Conservation (phyloP, 768 basidiomycete species). For the Candolleomyces efflorescens region DNA sequence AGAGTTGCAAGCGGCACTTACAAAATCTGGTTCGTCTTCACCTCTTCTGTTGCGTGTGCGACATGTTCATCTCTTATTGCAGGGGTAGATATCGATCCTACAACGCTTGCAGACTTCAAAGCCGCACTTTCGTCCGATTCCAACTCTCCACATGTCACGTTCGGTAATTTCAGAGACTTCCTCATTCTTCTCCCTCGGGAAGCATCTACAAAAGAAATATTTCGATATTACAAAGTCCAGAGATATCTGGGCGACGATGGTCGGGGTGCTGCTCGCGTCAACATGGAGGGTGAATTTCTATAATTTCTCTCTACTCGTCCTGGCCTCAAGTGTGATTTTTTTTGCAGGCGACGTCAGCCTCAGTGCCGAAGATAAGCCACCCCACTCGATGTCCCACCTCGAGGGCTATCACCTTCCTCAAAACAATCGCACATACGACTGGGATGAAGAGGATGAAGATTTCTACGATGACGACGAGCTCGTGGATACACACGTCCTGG, state of each 20-base stretch:
- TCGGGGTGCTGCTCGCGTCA: constrained; percentile 73
- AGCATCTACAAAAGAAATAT: constrained; percentile 81
- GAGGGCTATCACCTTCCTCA: constrained; percentile 11
- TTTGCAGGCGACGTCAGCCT: constrained; percentile 69
- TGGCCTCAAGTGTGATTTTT: not conserved
- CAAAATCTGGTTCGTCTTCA: constrained; percentile 57
- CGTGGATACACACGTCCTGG: constrained; percentile 60
- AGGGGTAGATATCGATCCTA: constrained; percentile 71
- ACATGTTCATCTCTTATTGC: constrained; percentile 5
- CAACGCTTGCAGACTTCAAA: constrained; percentile 80
- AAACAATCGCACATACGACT: constrained; percentile 9
- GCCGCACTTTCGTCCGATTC: constrained; percentile 69
- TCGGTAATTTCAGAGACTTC: constrained; percentile 87
- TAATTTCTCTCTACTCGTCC: not conserved
- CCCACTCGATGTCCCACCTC: constrained; percentile 12
- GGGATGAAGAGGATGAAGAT: constrained; percentile 38
- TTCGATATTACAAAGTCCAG: constrained; percentile 70
- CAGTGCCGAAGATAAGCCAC: constrained; percentile 71
- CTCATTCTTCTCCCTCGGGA: constrained; percentile 81
- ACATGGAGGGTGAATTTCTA: constrained; percentile 75
- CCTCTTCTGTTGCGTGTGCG: not conserved
- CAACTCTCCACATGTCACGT: constrained; percentile 65
- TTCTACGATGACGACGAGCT: constrained; percentile 48
- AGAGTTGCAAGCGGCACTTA: constrained; percentile 41
- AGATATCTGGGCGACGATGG: constrained; percentile 71